phyloP scores from a whole-genome alignment of 2,329 filamentous ascomycete genomes.

The Torrubiellomyces zombiae region DNA sequence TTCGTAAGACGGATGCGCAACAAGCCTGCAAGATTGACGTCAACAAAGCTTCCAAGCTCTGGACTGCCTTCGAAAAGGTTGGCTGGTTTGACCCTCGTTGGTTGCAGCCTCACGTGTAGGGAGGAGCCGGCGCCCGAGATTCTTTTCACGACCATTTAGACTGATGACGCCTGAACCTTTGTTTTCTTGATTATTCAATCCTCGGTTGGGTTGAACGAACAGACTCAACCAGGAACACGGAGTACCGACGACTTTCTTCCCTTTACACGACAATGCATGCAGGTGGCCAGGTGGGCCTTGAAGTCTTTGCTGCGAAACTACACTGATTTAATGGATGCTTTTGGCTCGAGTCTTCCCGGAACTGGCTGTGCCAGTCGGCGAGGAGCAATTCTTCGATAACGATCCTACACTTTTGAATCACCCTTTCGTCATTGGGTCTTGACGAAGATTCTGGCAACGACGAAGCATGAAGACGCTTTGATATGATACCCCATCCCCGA shows the following conservation, averaged over 20 bases:
- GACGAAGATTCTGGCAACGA: too few relatives aligned
- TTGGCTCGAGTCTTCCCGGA: too few relatives aligned
- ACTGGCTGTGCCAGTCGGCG: conserved; percentile 3
- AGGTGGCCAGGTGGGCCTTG: too few relatives aligned
- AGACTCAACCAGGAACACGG: too few relatives aligned
- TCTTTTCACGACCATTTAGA: conserved; percentile 3
- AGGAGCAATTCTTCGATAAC: background rate
- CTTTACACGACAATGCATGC: too few relatives aligned
- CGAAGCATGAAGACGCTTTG: conserved; percentile 1
- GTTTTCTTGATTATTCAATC: background rate
- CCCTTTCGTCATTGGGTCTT: conserved; percentile 4
- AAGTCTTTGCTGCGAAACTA: too few relatives aligned
- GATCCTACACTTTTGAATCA: background rate
- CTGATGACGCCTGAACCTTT: background rate
- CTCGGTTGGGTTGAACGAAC: conserved; percentile 1
- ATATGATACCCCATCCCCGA: conserved; percentile 10
- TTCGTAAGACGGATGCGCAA: conserved; percentile 89
- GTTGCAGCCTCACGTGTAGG: conserved; percentile 19
- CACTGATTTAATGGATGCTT: too few relatives aligned
- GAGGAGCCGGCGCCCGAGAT: conserved; percentile 5
- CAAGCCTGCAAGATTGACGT: conserved; percentile 97
- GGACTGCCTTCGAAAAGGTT: conserved; percentile 74
- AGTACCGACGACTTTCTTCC: too few relatives aligned
- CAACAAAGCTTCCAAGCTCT: conserved; percentile 89
- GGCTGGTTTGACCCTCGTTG: conserved; percentile 55